Conservation (phyloP, 1,284 basidiomycete genomes). For the Ustilago cynodontis region DNA sequence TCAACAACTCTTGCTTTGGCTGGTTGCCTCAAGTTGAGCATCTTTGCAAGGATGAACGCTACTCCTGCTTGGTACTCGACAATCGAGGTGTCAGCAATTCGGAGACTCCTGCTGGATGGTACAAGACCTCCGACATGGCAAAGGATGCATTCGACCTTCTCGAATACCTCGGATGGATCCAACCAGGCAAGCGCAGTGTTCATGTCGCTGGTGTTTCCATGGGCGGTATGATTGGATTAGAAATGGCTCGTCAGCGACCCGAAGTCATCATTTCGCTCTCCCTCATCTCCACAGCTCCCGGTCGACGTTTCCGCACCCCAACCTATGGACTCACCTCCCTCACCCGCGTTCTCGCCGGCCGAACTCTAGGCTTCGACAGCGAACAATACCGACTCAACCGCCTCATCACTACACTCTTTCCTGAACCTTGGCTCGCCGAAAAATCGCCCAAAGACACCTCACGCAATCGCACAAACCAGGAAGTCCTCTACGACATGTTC, state of each 20-base stretch:
- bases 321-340: slow-evolving; percentile 70
- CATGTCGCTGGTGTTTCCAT: slow-evolving; percentile 84
- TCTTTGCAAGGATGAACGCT: slow-evolving; percentile 62
- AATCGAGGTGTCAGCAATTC: slow-evolving; percentile 88
- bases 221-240: slow-evolving; percentile 83
- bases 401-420: slow-evolving; percentile 77
- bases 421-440: slow-evolving; percentile 73
- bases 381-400: slow-evolving; percentile 74
- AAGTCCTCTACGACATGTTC: slow-evolving; percentile 70
- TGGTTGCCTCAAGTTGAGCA: slow-evolving; percentile 71
- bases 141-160: slow-evolving; percentile 79
- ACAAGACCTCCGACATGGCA: slow-evolving; percentile 80
- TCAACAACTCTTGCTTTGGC: slow-evolving; percentile 69
- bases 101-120: slow-evolving; percentile 74
- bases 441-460: slow-evolving; percentile 26
- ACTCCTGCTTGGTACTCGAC: slow-evolving; percentile 83
- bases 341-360: slow-evolving; percentile 69
- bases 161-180: slow-evolving; percentile 78
- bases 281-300: slow-evolving; percentile 64
- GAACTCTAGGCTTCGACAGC: slow-evolving; percentile 73
- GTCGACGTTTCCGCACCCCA: slow-evolving; percentile 42
- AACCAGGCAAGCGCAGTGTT: slow-evolving; percentile 72
- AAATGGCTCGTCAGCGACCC: slow-evolving; percentile 58
- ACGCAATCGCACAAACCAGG: slow-evolving; percentile 37
- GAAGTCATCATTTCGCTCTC: slow-evolving; percentile 48